A percentile compares a stretch with the other conserved stretches of the same genome.
Conservation (phyloP, 2,329 filamentous ascomycete genomes). For the Colletotrichum navitas region DNA sequence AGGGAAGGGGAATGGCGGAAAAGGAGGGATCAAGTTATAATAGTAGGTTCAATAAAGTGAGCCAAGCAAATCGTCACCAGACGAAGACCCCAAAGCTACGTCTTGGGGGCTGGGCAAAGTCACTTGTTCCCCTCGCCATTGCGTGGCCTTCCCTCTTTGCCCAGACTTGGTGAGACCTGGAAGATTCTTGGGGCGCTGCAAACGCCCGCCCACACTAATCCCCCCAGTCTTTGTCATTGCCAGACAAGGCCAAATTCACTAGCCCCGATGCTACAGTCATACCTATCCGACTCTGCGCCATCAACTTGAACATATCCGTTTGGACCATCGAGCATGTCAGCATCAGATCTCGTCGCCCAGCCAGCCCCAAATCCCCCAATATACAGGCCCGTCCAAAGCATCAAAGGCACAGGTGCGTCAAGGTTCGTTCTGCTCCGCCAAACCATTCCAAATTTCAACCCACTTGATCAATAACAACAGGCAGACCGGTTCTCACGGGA, state of each 20-base stretch:
- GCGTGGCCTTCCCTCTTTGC: conserved; percentile 35
- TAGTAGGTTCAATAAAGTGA: conserved; percentile 18
- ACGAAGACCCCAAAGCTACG: conserved; percentile 21
- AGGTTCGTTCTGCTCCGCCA: conserved; percentile 18
- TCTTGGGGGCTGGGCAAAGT: conserved; percentile 41
- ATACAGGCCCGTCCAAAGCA: not conserved
- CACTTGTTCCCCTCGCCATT: conserved; percentile 35
- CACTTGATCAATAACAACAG: not conserved
- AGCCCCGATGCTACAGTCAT: not conserved
- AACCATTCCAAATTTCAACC: not conserved
- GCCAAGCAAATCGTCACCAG: conserved; percentile 34
- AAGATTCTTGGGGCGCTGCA: conserved; percentile 6
- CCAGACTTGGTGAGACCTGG: conserved; percentile 7
- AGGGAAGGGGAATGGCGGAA: not conserved
- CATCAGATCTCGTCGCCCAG: conserved; percentile 4
- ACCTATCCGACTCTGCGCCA: not conserved
- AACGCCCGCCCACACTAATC: conserved; percentile 15
- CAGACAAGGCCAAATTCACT: not conserved
- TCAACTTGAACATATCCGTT: not conserved
- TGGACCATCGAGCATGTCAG: not conserved
- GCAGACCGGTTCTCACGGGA: conserved; percentile 8
- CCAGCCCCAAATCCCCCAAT: not conserved
- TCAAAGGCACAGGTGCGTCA: conserved; percentile 8
- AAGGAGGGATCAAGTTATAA: conserved; percentile 37
- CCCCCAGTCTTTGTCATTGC: not conserved